These are phyloP conservation scores for Talaromyces piceae DNA, from an alignment of 2,329 filamentous ascomycete species.

Conservation along the genomic window DNA sequence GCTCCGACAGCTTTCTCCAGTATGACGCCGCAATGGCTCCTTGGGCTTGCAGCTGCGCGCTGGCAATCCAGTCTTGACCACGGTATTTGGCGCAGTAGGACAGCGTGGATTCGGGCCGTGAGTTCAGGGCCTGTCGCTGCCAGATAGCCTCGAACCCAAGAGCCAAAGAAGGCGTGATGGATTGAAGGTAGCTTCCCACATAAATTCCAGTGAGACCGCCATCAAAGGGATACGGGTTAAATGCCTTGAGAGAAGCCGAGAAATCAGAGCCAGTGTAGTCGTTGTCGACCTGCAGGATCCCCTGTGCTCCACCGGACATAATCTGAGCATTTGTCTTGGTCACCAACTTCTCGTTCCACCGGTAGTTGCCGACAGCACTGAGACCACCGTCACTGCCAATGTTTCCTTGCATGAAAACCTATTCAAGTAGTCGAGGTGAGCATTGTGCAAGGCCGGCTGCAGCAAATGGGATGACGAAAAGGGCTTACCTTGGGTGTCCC, in stretches of 20 bases:
- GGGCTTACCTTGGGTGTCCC: conserved; percentile 85
- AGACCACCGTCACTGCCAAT: conserved; percentile 88
- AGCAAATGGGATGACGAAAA: conserved; percentile 14
- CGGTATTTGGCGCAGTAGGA: conserved; percentile 92
- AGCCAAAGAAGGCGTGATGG: conserved; percentile 76
- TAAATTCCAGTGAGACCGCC: conserved; percentile 91
- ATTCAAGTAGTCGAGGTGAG: conserved; percentile 10
- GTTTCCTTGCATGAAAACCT: conserved; percentile 95
- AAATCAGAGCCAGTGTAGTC: conserved; percentile 94
- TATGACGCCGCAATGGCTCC: conserved; percentile 85
- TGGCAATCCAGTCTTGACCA: conserved; percentile 84
- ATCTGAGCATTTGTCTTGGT: conserved; percentile 86
- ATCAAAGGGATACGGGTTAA: conserved; percentile 92
- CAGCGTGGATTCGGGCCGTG: conserved; percentile 82
- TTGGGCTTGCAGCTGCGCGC: conserved; percentile 79
- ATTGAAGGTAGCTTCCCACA: conserved; percentile 92
- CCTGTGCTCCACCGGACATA: conserved; percentile 65
- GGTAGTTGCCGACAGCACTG: conserved; percentile 84
- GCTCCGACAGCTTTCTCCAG: conserved; percentile 88
- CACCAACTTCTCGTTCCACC: conserved; percentile 72
- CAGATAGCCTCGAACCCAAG: conserved; percentile 89
- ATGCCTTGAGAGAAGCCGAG: conserved; percentile 81
- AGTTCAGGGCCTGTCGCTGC: conserved; percentile 76
- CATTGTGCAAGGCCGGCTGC: background rate
- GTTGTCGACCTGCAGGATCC: conserved; percentile 89